Evolutionary conservation across 108 stramenopile genomes (phyloP).

Genomic region (Schizochytrium sp.): DNA sequence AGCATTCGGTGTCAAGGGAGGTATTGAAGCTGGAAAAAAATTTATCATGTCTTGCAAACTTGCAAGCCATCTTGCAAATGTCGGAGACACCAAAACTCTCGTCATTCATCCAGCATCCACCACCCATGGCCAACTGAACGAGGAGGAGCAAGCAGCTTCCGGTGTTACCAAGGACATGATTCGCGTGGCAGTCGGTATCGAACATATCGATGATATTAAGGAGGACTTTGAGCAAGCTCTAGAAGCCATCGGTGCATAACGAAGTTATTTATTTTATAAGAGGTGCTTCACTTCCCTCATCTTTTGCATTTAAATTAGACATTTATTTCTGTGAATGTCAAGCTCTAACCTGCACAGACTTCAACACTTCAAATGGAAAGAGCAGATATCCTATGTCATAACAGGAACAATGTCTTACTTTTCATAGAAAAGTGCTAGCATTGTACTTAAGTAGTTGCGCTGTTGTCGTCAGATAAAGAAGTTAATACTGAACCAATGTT

Average conservation of each 20-base stretch:
- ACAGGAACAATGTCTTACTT: too few species aligned
- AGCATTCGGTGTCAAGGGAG: constrained; percentile 83
- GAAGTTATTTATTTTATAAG: too few species aligned
- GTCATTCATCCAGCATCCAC: constrained; percentile 89
- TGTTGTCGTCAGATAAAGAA: too few species aligned
- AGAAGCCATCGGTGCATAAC: neutral
- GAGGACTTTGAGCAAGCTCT: constrained; percentile 60
- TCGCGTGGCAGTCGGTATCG: constrained; percentile 85
- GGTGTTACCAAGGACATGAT: constrained; percentile 84
- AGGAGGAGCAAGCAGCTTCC: constrained; percentile 79
- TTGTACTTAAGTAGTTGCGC: too few species aligned
- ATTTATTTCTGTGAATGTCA: neutral
- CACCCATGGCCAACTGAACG: constrained; percentile 85
- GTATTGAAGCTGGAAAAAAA: constrained; percentile 73
- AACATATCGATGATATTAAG: constrained; percentile 70
- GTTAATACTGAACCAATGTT: too few species aligned
- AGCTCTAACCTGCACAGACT: too few species aligned
- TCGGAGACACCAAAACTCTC: constrained; percentile 85
- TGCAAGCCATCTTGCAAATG: constrained; percentile 89
- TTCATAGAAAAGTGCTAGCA: too few species aligned
- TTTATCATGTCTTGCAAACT: constrained; percentile 84
- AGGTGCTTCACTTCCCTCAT: too few species aligned
- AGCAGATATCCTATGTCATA: too few species aligned
- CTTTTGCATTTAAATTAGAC: neutral
- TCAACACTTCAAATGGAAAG: too few species aligned